Percentiles rank a stretch among this genome's conserved stretches.
Evolutionary conservation across 2,329 filamentous ascomycete species (phyloP).

Genomic region (Phialemonium atrogriseum): DNA sequence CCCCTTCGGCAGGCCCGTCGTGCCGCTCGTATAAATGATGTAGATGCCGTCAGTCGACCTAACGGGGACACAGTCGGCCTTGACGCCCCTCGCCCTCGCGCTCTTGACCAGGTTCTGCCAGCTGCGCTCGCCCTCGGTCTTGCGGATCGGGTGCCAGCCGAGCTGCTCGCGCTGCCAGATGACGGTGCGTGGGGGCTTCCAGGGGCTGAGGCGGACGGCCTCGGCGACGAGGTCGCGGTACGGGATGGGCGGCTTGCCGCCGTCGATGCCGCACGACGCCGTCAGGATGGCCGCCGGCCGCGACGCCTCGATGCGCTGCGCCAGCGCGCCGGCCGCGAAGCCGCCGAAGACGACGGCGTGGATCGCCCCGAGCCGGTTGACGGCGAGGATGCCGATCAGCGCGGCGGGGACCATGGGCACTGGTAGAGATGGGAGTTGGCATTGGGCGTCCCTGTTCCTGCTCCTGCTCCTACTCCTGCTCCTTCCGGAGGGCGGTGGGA

Average conservation of each 20-base stretch:
- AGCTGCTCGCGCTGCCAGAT: slow-evolving; percentile 79
- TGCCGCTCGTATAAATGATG: slow-evolving; percentile 82
- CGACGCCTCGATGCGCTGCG: slow-evolving; percentile 81
- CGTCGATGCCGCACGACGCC: slow-evolving; percentile 87
- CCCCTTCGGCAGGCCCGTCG: slow-evolving; percentile 75
- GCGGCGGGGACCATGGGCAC: slow-evolving; percentile 95
- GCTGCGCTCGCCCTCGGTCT: slow-evolving; percentile 60
- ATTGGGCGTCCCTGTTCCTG: too few relatives aligned
- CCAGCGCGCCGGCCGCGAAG: slow-evolving; percentile 72
- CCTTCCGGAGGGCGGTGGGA: too few relatives aligned
- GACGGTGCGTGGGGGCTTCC: slow-evolving; percentile 66
- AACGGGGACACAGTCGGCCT: slow-evolving; percentile 68
- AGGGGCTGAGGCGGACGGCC: slow-evolving; percentile 56
- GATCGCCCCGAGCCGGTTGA: slow-evolving; percentile 73
- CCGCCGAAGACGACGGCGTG: slow-evolving; percentile 92
- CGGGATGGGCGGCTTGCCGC: slow-evolving; percentile 66
- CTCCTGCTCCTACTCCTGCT: too few relatives aligned
- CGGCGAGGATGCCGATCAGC: slow-evolving; percentile 77
- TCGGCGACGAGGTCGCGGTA: slow-evolving; percentile 72
- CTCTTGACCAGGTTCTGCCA: slow-evolving; percentile 74
- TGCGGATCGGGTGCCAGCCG: slow-evolving; percentile 63
- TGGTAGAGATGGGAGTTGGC: slow-evolving; percentile 27
- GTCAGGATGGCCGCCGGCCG: slow-evolving; percentile 71
- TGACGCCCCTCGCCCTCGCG: slow-evolving; percentile 57
- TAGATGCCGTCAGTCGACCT: slow-evolving; percentile 75